Conservation (phyloP, 805 yeast species). For the Cyberlindnera samutprakarnensis region DNA sequence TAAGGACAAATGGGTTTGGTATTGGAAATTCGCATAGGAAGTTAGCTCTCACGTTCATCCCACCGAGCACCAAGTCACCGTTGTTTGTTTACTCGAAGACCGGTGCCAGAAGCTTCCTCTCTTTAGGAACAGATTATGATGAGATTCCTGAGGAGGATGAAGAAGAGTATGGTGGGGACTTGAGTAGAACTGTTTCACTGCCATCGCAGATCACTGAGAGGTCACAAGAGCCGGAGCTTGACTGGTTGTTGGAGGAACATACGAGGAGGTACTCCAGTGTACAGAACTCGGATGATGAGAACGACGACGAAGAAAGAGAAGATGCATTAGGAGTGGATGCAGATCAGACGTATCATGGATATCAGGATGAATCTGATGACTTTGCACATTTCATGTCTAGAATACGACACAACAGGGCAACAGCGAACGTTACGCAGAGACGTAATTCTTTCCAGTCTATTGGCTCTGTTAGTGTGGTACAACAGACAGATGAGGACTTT, state of each 20-base stretch:
- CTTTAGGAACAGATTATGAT: conserved; percentile 30
- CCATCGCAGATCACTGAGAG: conserved; percentile 32
- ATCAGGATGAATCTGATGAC: conserved; percentile 16
- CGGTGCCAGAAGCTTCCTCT: conserved; percentile 30
- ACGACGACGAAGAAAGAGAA: conserved; percentile 15
- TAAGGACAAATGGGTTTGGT: conserved; percentile 34
- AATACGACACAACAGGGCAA: conserved; percentile 12
- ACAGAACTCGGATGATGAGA: conserved; percentile 10
- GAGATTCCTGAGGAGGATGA: conserved; percentile 22
- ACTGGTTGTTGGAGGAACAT: conserved; percentile 34
- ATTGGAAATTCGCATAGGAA: conserved; percentile 33
- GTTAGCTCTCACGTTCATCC: conserved; percentile 26
- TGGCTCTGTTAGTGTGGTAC: conserved; percentile 16
- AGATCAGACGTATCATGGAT: conserved; percentile 15
- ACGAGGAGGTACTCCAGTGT: conserved; percentile 29
- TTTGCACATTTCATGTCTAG: conserved; percentile 17
- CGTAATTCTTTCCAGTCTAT: conserved; percentile 17
- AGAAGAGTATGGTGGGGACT: conserved; percentile 26
- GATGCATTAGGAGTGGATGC: conserved; percentile 5
- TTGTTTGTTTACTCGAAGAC: conserved; percentile 26
- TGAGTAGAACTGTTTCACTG: conserved; percentile 33
- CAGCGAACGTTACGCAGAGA: conserved; percentile 2
- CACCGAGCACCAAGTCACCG: conserved; percentile 35
- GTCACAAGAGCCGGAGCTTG: conserved; percentile 26
- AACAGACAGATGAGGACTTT: conserved; percentile 20